Evolutionary conservation across 176 grass and related monocot genomes (phyloP).

Genomic region (Zea luxurians): DNA sequence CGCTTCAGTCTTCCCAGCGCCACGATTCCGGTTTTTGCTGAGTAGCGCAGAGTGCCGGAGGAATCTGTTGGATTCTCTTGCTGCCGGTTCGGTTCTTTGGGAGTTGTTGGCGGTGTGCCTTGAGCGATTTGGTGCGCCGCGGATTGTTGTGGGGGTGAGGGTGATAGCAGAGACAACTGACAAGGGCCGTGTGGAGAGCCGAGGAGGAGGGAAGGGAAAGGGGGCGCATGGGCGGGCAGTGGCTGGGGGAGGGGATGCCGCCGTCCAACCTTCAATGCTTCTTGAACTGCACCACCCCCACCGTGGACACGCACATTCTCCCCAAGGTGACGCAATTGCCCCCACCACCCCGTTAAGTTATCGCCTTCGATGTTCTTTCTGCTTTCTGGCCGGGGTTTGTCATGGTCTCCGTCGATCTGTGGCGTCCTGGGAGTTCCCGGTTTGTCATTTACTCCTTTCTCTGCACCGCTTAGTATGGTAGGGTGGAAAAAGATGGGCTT

Average conservation of each 20-base stretch:
- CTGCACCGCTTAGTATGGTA: background rate
- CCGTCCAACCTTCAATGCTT: slow-evolving; percentile 74
- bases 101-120: background rate
- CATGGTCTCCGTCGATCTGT: slow-evolving; percentile 6
- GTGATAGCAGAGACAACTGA: no score
- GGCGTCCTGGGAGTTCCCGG: slow-evolving; percentile 13
- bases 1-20: background rate
- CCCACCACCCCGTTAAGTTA: background rate
- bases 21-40: background rate
- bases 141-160: background rate
- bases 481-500: background rate
- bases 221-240: slow-evolving; percentile 45
- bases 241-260: slow-evolving; percentile 26
- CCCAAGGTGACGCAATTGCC: slow-evolving; percentile 51
- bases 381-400: background rate
- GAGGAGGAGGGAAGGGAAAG: background rate
- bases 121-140: slow-evolving; percentile 14
- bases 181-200: background rate
- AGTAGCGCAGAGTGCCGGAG: background rate
- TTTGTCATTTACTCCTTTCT: slow-evolving; percentile 26
- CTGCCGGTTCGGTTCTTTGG: background rate
- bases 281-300: slow-evolving; percentile 74
- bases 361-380: background rate
- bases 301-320: slow-evolving; percentile 60
- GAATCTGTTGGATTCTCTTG: background rate